These are phyloP conservation scores for Picochlorum sp. DNA, from an alignment of 139 green algal species.

Conservation along the genomic window DNA sequence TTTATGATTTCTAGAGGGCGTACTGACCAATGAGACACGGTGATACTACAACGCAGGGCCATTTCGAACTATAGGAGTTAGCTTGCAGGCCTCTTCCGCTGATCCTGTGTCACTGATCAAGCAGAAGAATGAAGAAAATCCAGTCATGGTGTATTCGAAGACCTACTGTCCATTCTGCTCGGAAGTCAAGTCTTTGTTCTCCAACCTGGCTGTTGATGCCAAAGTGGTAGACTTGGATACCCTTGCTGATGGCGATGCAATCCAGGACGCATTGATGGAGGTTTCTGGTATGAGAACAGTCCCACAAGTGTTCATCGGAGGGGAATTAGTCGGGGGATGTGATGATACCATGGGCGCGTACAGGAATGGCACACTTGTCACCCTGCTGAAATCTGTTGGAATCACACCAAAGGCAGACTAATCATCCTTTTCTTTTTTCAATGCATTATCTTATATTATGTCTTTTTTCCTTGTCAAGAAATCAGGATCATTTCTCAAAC, in stretches of 20 bases:
- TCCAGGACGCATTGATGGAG: constrained; percentile 46
- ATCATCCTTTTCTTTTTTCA: not conserved
- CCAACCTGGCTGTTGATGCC: constrained; percentile 37
- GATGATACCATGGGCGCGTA: constrained; percentile 51
- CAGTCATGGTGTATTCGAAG: constrained; percentile 29
- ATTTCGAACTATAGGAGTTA: too few species aligned
- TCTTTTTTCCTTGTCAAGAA: constrained; percentile 27
- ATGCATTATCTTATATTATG: not conserved
- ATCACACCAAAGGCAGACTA: constrained; percentile 3
- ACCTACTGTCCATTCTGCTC: constrained; percentile 25
- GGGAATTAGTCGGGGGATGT: constrained; percentile 59
- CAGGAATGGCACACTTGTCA: constrained; percentile 36
- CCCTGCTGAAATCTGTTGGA: constrained; percentile 30
- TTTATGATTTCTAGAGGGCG: too few species aligned
- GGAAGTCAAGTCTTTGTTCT: constrained; percentile 58
- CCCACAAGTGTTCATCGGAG: constrained; percentile 73
- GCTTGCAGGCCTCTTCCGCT: not conserved
- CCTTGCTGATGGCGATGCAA: constrained; percentile 47
- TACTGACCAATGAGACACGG: too few species aligned
- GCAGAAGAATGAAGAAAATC: constrained; percentile 39
- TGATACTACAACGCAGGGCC: too few species aligned
- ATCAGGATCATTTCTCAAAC: constrained; percentile 30
- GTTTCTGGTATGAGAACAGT: constrained; percentile 56
- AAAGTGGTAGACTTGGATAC: constrained; percentile 58
- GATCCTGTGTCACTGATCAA: not conserved